Evolutionary conservation across 2,329 filamentous ascomycete species (phyloP).

Genomic region (Escovopsis sp.): DNA sequence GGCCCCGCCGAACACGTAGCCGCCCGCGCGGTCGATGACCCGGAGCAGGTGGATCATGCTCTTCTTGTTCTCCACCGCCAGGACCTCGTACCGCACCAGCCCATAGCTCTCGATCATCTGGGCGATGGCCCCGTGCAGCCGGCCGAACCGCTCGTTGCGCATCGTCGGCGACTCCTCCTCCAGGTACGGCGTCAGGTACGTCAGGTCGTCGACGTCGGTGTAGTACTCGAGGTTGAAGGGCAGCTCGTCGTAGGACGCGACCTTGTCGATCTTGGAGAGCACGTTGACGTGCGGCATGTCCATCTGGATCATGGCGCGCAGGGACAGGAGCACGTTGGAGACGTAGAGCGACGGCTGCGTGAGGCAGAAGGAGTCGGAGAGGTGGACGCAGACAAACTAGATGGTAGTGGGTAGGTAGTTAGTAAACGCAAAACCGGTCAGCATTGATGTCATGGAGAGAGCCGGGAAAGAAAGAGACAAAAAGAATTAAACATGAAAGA

Average conservation of each 20-base stretch:
- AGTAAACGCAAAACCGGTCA: neutral
- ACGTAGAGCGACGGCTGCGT: constrained; percentile 91
- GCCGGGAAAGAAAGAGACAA: too few relatives aligned
- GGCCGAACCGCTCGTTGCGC: constrained; percentile 61
- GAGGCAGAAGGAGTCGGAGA: constrained; percentile 87
- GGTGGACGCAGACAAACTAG: constrained; percentile 82
- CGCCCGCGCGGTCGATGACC: constrained; percentile 80
- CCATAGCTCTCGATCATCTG: constrained; percentile 80
- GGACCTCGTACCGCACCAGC: constrained; percentile 79
- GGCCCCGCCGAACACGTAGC: constrained; percentile 81
- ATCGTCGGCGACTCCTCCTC: constrained; percentile 61
- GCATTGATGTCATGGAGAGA: too few relatives aligned
- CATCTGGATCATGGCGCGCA: constrained; percentile 96
- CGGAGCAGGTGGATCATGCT: constrained; percentile 88
- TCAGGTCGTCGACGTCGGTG: constrained; percentile 89
- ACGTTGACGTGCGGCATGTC: constrained; percentile 94
- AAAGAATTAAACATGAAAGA: too few relatives aligned
- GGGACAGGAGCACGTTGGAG: constrained; percentile 79
- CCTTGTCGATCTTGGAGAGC: constrained; percentile 93
- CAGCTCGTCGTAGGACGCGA: constrained; percentile 68
- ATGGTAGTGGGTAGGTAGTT: constrained; percentile 8
- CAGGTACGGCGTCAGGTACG: constrained; percentile 67
- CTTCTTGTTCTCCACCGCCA: constrained; percentile 92
- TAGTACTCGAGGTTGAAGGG: constrained; percentile 96
- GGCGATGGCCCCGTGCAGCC: constrained; percentile 75